These are phyloP conservation scores for Tympanopsis confertula DNA, from an alignment of 2,329 filamentous ascomycete species.

Conservation along the genomic window DNA sequence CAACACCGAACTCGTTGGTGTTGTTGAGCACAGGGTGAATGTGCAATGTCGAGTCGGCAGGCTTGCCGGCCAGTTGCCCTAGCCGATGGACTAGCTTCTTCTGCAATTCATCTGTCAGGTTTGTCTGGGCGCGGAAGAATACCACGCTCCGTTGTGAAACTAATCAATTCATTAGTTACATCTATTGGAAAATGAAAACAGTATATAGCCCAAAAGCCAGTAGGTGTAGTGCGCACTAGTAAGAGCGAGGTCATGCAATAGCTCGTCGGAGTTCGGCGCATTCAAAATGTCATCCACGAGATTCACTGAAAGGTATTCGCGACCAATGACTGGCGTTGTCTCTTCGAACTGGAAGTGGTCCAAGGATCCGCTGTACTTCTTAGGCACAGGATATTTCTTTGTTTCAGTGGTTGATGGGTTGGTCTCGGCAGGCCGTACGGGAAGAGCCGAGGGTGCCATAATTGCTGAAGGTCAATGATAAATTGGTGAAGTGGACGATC, in stretches of 20 bases:
- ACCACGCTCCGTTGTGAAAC: constrained; percentile 36
- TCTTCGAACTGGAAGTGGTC: constrained; percentile 23
- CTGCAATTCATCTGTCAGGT: constrained; percentile 28
- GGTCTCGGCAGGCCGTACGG: no score
- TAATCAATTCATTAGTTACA: constrained; percentile 5
- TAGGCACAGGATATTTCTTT: no score
- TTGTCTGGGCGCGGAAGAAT: constrained; percentile 34
- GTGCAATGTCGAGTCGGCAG: constrained; percentile 30
- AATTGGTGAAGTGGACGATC: no score
- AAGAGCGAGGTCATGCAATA: constrained; percentile 16
- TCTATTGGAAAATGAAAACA: no score
- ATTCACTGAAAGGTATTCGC: constrained; percentile 18
- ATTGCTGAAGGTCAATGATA: no score
- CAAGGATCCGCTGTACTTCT: constrained; percentile 25
- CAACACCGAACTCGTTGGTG: constrained; percentile 21
- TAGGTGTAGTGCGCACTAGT: constrained; percentile 10
- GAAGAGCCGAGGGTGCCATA: no score
- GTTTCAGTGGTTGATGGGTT: no score
- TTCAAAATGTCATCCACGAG: constrained; percentile 14
- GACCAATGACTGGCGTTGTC: constrained; percentile 18
- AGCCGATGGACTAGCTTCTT: constrained; percentile 33
- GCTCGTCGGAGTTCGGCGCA: constrained; percentile 18
- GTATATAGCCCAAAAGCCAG: not conserved
- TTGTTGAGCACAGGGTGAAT: constrained; percentile 32
- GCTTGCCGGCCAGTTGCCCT: constrained; percentile 35